Evolutionary conservation across 805 yeast genomes (phyloP).

Genomic region (Soucietia sequanensis): DNA sequence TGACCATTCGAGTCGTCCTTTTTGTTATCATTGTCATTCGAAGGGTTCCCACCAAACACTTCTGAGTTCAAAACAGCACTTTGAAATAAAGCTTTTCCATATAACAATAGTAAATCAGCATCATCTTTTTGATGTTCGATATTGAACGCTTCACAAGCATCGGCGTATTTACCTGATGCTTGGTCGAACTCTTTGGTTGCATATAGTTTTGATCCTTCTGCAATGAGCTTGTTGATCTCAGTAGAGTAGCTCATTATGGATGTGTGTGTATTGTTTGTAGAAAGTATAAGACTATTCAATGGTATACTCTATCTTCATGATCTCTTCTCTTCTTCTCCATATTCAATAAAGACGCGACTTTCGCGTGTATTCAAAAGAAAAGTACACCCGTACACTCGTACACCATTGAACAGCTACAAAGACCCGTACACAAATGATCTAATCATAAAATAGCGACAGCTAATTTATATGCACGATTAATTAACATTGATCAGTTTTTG

Average conservation of each 20-base stretch:
- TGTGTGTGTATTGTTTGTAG: not conserved
- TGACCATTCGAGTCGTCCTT: slow-evolving; percentile 19
- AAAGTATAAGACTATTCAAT: too few species aligned
- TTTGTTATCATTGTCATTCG: slow-evolving; percentile 18
- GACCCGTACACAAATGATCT: too few species aligned
- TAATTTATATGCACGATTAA: too few species aligned
- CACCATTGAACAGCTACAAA: too few species aligned
- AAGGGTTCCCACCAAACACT: slow-evolving; percentile 59
- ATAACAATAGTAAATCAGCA: slow-evolving; percentile 69
- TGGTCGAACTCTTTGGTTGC: slow-evolving; percentile 63
- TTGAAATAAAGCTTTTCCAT: slow-evolving; percentile 79
- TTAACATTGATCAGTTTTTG: too few species aligned
- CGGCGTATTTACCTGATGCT: slow-evolving; percentile 71
- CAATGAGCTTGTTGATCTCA: slow-evolving; percentile 48
- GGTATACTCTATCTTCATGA: too few species aligned
- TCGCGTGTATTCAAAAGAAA: too few species aligned
- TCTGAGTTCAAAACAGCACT: slow-evolving; percentile 73
- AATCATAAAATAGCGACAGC: too few species aligned
- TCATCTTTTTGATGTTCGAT: slow-evolving; percentile 57
- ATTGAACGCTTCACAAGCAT: slow-evolving; percentile 63
- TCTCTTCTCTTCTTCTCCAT: too few species aligned
- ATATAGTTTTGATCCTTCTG: slow-evolving; percentile 62
- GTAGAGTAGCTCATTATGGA: slow-evolving; percentile 27
- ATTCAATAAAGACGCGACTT: too few species aligned
- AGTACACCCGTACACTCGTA: too few species aligned